These are phyloP conservation scores for Hibiscus tridactylites DNA, from an alignment of 345 rosid species.

Conservation along the genomic window DNA sequence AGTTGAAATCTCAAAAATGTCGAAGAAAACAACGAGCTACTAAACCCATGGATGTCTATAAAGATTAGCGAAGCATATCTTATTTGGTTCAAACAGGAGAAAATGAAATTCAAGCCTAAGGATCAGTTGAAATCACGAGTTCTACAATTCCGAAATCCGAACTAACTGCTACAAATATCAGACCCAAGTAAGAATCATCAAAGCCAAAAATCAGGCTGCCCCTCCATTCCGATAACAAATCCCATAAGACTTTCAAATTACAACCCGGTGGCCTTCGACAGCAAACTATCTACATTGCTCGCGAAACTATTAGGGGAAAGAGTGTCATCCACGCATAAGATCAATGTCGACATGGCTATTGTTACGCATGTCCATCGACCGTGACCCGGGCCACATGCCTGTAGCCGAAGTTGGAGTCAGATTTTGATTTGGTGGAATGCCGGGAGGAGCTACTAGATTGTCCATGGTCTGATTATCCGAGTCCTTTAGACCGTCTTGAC, in stretches of 20 bases:
- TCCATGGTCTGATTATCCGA: slow-evolving; percentile 33
- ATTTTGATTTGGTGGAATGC: slow-evolving; percentile 47
- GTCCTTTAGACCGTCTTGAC: slow-evolving; percentile 30
- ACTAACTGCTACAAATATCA: slow-evolving; percentile 21
- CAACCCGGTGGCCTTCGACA: slow-evolving; percentile 23
- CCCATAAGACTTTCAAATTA: slow-evolving; percentile 14
- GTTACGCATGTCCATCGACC: slow-evolving; percentile 55
- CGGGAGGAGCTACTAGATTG: slow-evolving; percentile 23
- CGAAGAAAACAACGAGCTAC: neutral
- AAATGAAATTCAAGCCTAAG: neutral
- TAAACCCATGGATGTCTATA: no score
- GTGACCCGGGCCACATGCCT: slow-evolving; percentile 72
- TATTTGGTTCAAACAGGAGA: neutral
- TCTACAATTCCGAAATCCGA: slow-evolving; percentile 4
- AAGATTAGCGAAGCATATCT: neutral
- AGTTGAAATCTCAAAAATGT: neutral
- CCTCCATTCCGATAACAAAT: slow-evolving; percentile 5
- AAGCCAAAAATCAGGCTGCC: slow-evolving; percentile 19
- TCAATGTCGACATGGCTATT: slow-evolving; percentile 68
- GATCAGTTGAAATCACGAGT: neutral
- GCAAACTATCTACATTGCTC: slow-evolving; percentile 31
- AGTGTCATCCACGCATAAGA: slow-evolving; percentile 74
- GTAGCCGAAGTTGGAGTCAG: slow-evolving; percentile 43
- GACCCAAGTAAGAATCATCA: slow-evolving; percentile 21
- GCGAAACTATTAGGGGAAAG: slow-evolving; percentile 1